These are phyloP conservation scores for Cordyceps tenuipes DNA, from an alignment of 2,329 filamentous ascomycete genomes.

Conservation along the genomic window DNA sequence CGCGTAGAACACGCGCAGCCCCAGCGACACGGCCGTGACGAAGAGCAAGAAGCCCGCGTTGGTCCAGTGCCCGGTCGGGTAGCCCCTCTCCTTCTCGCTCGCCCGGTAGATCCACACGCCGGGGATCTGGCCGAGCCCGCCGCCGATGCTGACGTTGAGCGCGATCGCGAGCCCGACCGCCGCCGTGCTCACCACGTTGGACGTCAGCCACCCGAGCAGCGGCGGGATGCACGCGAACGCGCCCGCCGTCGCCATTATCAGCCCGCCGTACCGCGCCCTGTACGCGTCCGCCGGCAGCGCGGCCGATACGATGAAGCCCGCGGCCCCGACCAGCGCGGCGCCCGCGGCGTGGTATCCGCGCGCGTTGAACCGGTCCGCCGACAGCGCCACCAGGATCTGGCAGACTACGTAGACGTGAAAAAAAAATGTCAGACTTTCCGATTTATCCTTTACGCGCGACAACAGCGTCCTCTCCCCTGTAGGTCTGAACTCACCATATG, in stretches of 20 bases:
- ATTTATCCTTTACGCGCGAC: too few relatives aligned
- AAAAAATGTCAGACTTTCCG: neutral
- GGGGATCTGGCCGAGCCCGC: constrained; percentile 61
- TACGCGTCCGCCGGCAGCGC: constrained; percentile 53
- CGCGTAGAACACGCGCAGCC: constrained; percentile 49
- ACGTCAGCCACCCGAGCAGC: constrained; percentile 61
- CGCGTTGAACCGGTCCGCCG: constrained; percentile 54
- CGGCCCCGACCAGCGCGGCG: constrained; percentile 35
- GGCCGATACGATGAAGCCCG: constrained; percentile 53
- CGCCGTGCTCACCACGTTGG: constrained; percentile 57
- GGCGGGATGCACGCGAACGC: constrained; percentile 63
- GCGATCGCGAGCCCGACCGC: constrained; percentile 62
- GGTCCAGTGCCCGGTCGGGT: constrained; percentile 62
- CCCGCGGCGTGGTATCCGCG: constrained; percentile 36
- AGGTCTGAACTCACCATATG: constrained; percentile 36
- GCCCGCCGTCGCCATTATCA: constrained; percentile 59
- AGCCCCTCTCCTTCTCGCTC: constrained; percentile 50
- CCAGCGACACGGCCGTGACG: constrained; percentile 45
- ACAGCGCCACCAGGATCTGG: constrained; percentile 42
- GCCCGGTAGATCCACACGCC: constrained; percentile 69
- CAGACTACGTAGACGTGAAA: constrained; percentile 21
- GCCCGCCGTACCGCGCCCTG: constrained; percentile 54
- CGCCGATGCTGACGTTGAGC: constrained; percentile 58
- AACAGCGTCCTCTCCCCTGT: neutral
- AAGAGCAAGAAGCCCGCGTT: constrained; percentile 54